Conservation (phyloP, 2,329 filamentous ascomycete species). For the Aureobasidium sp. region DNA sequence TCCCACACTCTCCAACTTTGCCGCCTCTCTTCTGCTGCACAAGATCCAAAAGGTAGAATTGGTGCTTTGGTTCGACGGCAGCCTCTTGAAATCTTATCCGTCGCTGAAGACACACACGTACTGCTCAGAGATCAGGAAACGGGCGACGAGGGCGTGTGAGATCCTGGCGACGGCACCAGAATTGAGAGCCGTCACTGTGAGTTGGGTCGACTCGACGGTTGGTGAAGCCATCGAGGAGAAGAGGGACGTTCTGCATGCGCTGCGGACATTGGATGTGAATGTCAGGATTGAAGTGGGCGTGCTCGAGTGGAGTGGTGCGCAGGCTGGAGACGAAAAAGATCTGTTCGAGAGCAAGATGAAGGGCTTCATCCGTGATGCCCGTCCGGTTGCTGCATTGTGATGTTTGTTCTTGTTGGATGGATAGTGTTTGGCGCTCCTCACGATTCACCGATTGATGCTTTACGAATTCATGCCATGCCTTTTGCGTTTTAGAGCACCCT, state of each 20-base stretch:
- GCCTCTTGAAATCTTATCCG: slow-evolving; percentile 28
- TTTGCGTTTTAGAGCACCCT: background rate
- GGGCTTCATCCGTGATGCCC: background rate
- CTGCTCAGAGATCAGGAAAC: slow-evolving; percentile 26
- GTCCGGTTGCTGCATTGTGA: background rate
- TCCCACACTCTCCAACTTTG: slow-evolving; percentile 25
- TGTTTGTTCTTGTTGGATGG: too few relatives aligned
- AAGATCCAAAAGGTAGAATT: slow-evolving; percentile 27
- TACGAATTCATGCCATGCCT: background rate
- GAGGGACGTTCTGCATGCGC: slow-evolving; percentile 22
- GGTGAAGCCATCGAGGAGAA: slow-evolving; percentile 25
- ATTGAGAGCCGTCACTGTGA: slow-evolving; percentile 24
- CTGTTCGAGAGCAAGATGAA: background rate
- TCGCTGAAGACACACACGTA: slow-evolving; percentile 25
- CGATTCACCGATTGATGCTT: background rate
- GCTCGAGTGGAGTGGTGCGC: slow-evolving; percentile 1
- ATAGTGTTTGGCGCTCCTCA: background rate
- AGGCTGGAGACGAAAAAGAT: background rate
- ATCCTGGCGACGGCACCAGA: slow-evolving; percentile 23
- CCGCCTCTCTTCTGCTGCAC: slow-evolving; percentile 19
- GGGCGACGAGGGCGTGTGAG: slow-evolving; percentile 25
- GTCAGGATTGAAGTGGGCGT: slow-evolving; percentile 24
- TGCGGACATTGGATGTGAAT: slow-evolving; percentile 18
- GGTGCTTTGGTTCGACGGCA: slow-evolving; percentile 29
- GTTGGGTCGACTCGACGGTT: slow-evolving; percentile 28